Evolutionary conservation across 2,329 filamentous ascomycete genomes (phyloP), one percentile per base, ranked within the genome.

Genomic region (Fusarium sp.): DNA sequence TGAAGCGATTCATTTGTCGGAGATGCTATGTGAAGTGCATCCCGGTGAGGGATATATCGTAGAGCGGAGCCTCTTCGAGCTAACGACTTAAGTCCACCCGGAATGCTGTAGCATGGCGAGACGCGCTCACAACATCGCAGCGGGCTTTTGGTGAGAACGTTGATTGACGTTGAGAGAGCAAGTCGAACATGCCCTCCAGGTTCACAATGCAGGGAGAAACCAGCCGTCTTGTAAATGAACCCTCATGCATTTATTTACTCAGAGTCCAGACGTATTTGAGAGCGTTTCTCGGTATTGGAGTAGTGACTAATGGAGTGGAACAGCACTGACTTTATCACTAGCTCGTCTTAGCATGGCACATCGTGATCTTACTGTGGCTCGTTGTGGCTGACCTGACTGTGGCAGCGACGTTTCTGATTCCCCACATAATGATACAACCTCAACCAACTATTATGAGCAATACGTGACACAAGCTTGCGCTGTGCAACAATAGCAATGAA

Each of bases 91-190:
- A 32, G 32, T 32, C 32, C 13, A 6, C 30, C 12, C 13, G 12
- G 12, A 32, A 14, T 13, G 13, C 12, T 32, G 5, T 13, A 2
- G 2, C 0, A 32, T 32, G 32, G 5, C 2, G 13, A 14, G 13
- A 32, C 6, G 12, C 30, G 32, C 32, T 32, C 32, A 14, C 13
- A 32, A 32, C 32, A 14, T 32, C 5, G 32, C 32, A 32, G 32
- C 5, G 32, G 13, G 2, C 32, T 14, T 14, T 32, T 7, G 32
- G 13, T 14, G 2, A 32, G 13, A 14, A 32, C 2, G 13, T 32
- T 7, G 2, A 13, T 7, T 3, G 5, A 32, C 5, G 32, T 32
- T 32, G 13, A 32, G 7, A 3, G 32, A 32, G 5, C 5, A 32
- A 32, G 13, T 32, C 13, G 5, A 14, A 6, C 13, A 12, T 14